A percentile compares a stretch with the other conserved stretches of the same genome.
Conservation (phyloP, 129 eudicot genomes). For the Rutidosis leptorrhynchoides region DNA sequence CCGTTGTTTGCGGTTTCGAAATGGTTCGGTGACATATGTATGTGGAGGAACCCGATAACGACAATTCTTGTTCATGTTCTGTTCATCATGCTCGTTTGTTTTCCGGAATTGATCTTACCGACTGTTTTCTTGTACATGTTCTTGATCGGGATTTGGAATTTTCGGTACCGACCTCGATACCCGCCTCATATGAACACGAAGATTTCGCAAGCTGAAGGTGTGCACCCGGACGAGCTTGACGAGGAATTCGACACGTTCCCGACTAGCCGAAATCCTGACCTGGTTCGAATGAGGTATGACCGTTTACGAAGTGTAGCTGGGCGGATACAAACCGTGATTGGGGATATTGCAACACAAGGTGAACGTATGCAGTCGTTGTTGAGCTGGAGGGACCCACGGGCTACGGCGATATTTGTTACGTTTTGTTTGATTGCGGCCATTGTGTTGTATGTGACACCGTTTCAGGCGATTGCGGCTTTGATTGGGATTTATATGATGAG, state of each 20-base stretch:
- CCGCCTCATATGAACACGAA: conserved; percentile 99
- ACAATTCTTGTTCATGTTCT: conserved; percentile 83
- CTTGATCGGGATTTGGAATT: conserved; percentile 89
- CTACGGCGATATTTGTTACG: conserved; percentile 70
- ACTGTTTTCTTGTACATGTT: conserved; percentile 93
- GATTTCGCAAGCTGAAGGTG: conserved; percentile 88
- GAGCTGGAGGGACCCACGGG: conserved; percentile 99
- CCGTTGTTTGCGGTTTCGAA: conserved; percentile 72
- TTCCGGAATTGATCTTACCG: conserved; percentile 82
- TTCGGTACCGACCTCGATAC: conserved; percentile 77
- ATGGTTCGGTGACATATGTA: conserved; percentile 81
- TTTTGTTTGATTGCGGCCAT: conserved; percentile 78
- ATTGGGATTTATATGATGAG: conserved; percentile 80
- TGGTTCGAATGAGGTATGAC: conserved; percentile 84
- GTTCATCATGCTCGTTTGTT: conserved; percentile 77
- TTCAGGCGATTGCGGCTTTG: conserved; percentile 78
- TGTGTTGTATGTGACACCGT: conserved; percentile 82
- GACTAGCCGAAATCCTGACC: conserved; percentile 72
- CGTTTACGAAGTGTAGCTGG: conserved; percentile 92
- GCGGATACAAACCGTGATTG: conserved; percentile 82
- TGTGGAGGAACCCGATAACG: conserved; percentile 92
- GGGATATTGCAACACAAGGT: conserved; percentile 93
- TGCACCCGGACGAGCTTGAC: conserved; percentile 92
- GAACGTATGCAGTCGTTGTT: conserved; percentile 84
- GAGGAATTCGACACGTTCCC: conserved; percentile 93